These are phyloP conservation scores for Zymoseptoria ardabiliae DNA, from an alignment of 2,329 filamentous ascomycete genomes.

Conservation along the genomic window DNA sequence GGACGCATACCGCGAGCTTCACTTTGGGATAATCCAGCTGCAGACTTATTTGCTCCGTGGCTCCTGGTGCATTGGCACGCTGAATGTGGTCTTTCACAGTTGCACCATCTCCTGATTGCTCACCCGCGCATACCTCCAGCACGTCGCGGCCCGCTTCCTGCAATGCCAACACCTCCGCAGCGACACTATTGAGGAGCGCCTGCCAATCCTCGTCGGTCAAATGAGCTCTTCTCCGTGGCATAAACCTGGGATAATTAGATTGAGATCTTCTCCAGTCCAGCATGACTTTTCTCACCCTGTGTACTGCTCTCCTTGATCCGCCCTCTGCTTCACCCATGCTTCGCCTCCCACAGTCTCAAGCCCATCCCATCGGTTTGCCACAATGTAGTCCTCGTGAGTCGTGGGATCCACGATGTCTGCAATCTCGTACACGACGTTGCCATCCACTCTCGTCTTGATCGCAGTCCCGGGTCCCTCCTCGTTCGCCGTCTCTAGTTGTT, in stretches of 20 bases:
- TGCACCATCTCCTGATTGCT: conserved; percentile 14
- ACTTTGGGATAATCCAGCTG: conserved; percentile 50
- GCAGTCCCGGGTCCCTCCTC: conserved; percentile 5
- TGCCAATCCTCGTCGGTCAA: conserved; percentile 32
- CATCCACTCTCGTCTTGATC: conserved; percentile 4
- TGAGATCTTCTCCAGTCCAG: not conserved
- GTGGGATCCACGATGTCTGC: conserved; percentile 19
- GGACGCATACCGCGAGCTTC: conserved; percentile 63
- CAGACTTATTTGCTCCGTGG: conserved; percentile 71
- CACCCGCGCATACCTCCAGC: conserved; percentile 25
- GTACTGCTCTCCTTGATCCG: conserved; percentile 32
- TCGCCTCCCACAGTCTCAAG: conserved; percentile 49
- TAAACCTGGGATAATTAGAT: conserved; percentile 28
- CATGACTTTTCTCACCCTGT: conserved; percentile 24
- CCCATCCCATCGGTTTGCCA: conserved; percentile 45
- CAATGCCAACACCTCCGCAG: conserved; percentile 50
- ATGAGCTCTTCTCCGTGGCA: conserved; percentile 30
- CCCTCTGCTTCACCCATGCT: conserved; percentile 33
- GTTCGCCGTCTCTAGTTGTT: conserved; percentile 5
- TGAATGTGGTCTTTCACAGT: conserved; percentile 43
- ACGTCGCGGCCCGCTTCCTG: conserved; percentile 34
- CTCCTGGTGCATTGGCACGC: conserved; percentile 85
- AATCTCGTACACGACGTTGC: conserved; percentile 18
- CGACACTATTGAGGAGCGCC: conserved; percentile 46
- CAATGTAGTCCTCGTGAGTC: conserved; percentile 34